These are phyloP conservation scores for Penicillium odoratum DNA, from an alignment of 495 filamentous ascomycete species.

Conservation along the genomic window DNA sequence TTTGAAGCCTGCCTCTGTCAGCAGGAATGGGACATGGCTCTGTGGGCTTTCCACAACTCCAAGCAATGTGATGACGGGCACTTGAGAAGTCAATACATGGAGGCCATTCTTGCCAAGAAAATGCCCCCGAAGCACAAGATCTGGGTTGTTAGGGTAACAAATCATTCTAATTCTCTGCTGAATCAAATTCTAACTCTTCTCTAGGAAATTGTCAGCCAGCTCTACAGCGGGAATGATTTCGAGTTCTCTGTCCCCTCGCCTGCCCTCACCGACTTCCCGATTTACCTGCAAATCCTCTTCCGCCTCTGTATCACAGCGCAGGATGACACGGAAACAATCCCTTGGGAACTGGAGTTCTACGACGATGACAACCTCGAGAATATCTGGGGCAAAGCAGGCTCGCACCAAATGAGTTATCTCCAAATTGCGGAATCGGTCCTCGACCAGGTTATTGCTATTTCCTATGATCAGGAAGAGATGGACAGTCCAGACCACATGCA, in stretches of 20 bases:
- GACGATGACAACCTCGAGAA: not conserved
- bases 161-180: not conserved
- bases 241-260: not conserved
- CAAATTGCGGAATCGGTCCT: not conserved
- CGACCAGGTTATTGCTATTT: not conserved
- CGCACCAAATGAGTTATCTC: not conserved
- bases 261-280: not conserved
- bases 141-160: not conserved
- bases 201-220: not conserved
- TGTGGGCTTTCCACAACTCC: not conserved
- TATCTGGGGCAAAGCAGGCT: not conserved
- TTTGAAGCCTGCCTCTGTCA: not conserved
- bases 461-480: not conserved
- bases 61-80: not conserved
- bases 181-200: not conserved
- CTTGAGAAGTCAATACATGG: not conserved
- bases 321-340: not conserved
- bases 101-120: not conserved
- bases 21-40: not conserved
- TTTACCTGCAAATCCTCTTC: not conserved
- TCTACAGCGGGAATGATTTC: not conserved
- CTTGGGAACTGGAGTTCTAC: not conserved
- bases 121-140: not conserved
- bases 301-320: not conserved
- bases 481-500: not conserved